A percentile compares a stretch with the other conserved stretches of the same genome.
phyloP scores from a whole-genome alignment of 1,284 basidiomycete species.

The Sutorius eximius region DNA sequence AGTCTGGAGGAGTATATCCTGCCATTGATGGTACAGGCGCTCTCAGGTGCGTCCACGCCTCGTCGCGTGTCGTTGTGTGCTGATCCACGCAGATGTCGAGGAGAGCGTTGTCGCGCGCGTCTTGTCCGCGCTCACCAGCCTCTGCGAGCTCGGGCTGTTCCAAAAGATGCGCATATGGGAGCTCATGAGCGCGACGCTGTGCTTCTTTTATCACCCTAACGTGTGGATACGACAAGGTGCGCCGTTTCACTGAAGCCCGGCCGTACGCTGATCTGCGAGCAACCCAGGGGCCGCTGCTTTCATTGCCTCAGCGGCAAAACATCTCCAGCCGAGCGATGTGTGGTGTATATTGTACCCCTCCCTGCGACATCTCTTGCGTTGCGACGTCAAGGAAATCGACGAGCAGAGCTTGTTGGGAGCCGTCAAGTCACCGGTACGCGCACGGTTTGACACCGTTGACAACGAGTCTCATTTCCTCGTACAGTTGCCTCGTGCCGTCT shows the following conservation, averaged over 20 bases:
- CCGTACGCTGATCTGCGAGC: background rate
- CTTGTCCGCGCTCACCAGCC: slow-evolving; percentile 77
- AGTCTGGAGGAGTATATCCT: slow-evolving; percentile 88
- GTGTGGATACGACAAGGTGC: slow-evolving; percentile 93
- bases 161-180: slow-evolving; percentile 95
- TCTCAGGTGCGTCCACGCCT: slow-evolving; percentile 65
- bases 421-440: slow-evolving; percentile 75
- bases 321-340: slow-evolving; percentile 80
- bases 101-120: slow-evolving; percentile 92
- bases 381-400: slow-evolving; percentile 79
- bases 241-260: background rate
- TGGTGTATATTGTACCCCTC: slow-evolving; percentile 98
- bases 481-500: slow-evolving; percentile 76
- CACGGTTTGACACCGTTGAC: slow-evolving; percentile 6
- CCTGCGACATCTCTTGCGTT: slow-evolving; percentile 81
- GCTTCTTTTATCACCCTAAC: slow-evolving; percentile 95
- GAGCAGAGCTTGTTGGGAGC: slow-evolving; percentile 73
- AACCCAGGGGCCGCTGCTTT: slow-evolving; percentile 77
- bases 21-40: slow-evolving; percentile 91
- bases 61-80: background rate
- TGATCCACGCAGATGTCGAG: slow-evolving; percentile 74
- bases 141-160: slow-evolving; percentile 86
- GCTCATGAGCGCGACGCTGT: slow-evolving; percentile 81
- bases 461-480: background rate
- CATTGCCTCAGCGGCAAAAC: slow-evolving; percentile 80